These are phyloP conservation scores for Eutypella sp. DNA, from an alignment of 2,329 filamentous ascomycete genomes.

Conservation along the genomic window DNA sequence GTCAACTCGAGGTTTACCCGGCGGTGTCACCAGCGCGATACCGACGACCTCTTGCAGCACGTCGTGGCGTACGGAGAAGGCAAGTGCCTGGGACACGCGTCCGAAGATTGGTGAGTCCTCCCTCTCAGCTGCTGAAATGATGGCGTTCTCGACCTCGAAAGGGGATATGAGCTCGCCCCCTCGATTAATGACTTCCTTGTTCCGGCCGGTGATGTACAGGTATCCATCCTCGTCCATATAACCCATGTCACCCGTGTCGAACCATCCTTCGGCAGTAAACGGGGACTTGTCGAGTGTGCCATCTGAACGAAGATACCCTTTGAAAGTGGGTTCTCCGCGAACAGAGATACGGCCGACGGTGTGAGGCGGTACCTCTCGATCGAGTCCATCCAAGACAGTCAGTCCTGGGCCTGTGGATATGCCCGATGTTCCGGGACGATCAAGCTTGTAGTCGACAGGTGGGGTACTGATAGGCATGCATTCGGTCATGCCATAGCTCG, in stretches of 20 bases:
- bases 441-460: conserved; percentile 45
- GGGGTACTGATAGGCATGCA: conserved; percentile 56
- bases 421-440: conserved; percentile 49
- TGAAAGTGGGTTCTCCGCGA: conserved; percentile 45
- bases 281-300: conserved; percentile 38
- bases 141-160: conserved; percentile 54
- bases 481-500: conserved; percentile 57
- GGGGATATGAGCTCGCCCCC: conserved; percentile 56
- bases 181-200: conserved; percentile 53
- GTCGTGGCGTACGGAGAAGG: conserved; percentile 48
- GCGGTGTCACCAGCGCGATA: conserved; percentile 44
- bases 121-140: conserved; percentile 40
- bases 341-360: conserved; percentile 45
- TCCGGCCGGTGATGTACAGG: conserved; percentile 50
- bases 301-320: conserved; percentile 42
- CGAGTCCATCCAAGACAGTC: conserved; percentile 40
- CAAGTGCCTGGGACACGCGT: conserved; percentile 43
- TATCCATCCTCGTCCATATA: conserved; percentile 47
- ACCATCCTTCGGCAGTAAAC: conserved; percentile 46
- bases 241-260: conserved; percentile 51
- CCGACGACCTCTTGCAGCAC: conserved; percentile 53
- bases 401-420: conserved; percentile 47
- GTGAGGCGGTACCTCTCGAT: conserved; percentile 23
- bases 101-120: conserved; percentile 38
- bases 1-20: conserved; percentile 38